Percentiles rank a stretch among this genome's conserved stretches.
phyloP scores from a whole-genome alignment of 345 rosid species.

The Populus deltoides region DNA sequence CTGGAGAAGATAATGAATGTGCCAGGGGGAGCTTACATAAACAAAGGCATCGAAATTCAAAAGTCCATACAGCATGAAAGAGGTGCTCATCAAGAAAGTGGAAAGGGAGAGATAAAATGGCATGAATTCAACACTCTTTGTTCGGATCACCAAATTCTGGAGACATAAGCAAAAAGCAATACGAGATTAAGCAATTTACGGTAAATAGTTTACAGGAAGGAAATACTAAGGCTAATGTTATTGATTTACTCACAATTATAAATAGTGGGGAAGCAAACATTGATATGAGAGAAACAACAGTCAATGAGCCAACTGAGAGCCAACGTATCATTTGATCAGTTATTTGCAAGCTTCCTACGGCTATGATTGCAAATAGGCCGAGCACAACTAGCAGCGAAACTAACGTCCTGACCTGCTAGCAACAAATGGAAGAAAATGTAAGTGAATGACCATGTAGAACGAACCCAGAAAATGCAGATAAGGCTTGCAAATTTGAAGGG shows the following conservation, averaged over 20 bases:
- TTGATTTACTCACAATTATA: constrained; percentile 60
- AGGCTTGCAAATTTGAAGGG: constrained; percentile 5
- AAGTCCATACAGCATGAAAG: constrained; percentile 65
- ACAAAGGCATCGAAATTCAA: constrained; percentile 63
- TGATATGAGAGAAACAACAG: constrained; percentile 65
- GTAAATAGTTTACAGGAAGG: neutral
- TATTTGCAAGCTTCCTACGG: constrained; percentile 62
- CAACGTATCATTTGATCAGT: constrained; percentile 31
- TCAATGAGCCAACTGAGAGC: constrained; percentile 60
- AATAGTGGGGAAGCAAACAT: constrained; percentile 94
- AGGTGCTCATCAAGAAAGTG: constrained; percentile 79
- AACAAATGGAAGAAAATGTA: neutral
- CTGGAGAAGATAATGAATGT: neutral
- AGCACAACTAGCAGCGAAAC: constrained; percentile 38
- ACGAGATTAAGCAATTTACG: neutral
- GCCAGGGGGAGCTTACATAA: constrained; percentile 46
- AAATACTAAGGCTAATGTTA: neutral
- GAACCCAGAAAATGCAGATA: neutral
- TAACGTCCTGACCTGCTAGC: neutral
- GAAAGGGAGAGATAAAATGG: constrained; percentile 86
- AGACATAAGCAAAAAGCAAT: neutral
- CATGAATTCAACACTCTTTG: constrained; percentile 87
- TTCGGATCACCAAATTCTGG: constrained; percentile 76
- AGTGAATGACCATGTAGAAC: neutral
- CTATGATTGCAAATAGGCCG: constrained; percentile 41